A percentile compares a stretch with the other conserved stretches of the same genome.
These are phyloP conservation scores for Hypoxylon sp. DNA, from an alignment of 2,329 filamentous ascomycete genomes.

Conservation along the genomic window DNA sequence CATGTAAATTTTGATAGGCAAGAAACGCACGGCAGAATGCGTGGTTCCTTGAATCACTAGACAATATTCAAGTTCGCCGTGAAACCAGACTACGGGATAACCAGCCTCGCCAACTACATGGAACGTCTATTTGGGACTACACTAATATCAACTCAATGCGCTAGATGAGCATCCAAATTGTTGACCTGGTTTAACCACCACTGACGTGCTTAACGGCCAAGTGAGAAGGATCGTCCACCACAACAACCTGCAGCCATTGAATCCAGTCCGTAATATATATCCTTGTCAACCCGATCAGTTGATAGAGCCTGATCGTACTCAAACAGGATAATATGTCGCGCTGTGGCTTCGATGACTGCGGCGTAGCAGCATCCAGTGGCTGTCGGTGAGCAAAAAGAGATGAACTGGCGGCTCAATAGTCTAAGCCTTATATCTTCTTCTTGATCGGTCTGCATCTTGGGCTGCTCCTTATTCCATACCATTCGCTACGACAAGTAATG, in stretches of 20 bases:
- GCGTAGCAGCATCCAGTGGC: neutral
- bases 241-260: neutral
- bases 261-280: neutral
- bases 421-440: neutral
- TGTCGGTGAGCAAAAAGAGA: neutral
- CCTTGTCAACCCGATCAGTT: neutral
- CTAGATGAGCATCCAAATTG: neutral
- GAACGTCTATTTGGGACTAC: neutral
- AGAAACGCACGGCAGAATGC: neutral
- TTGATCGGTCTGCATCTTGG: neutral
- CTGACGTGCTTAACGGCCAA: neutral
- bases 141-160: neutral
- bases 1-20: neutral
- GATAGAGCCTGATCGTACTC: neutral
- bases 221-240: neutral
- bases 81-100: neutral
- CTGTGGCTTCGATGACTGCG: neutral
- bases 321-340: neutral
- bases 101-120: neutral
- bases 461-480: neutral
- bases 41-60: neutral
- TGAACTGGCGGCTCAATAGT: slow-evolving; percentile 1
- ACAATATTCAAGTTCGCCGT: neutral
- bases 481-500: neutral
- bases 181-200: neutral